Evolutionary conservation across 1,284 basidiomycete species (phyloP).

Genomic region (Chondrostereum purpureum): DNA sequence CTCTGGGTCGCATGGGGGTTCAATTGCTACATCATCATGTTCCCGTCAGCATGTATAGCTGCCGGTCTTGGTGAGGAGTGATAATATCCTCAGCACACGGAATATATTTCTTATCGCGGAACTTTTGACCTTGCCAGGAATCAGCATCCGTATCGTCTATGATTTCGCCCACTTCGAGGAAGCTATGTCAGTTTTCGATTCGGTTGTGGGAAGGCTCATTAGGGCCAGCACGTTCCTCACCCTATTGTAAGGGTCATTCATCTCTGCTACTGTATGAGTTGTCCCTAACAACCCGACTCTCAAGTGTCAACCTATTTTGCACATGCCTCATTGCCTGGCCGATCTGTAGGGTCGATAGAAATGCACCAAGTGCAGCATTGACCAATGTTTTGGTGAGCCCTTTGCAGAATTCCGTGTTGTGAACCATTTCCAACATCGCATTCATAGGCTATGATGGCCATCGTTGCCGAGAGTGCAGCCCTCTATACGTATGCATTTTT

Average conservation of each 20-base stretch:
- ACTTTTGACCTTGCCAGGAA: constrained; percentile 1
- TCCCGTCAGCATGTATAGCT: constrained; percentile 5
- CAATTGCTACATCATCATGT: constrained; percentile 8
- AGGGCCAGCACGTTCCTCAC: constrained; percentile 10
- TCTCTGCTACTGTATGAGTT: too few species aligned
- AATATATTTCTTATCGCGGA: neutral
- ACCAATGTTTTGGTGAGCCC: neutral
- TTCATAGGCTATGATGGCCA: neutral
- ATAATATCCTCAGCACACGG: too few species aligned
- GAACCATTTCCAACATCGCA: neutral
- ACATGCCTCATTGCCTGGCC: neutral
- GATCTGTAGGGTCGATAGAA: neutral
- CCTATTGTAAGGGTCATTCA: neutral
- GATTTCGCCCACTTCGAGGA: constrained; percentile 5
- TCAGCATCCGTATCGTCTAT: constrained; percentile 8
- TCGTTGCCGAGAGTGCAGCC: neutral
- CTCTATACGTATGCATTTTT: neutral
- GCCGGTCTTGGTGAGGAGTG: too few species aligned
- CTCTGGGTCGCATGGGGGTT: constrained; percentile 11
- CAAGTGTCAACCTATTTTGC: neutral
- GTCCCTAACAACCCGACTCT: neutral
- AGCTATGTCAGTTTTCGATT: constrained; percentile 5
- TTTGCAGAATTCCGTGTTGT: neutral
- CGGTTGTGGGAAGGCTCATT: constrained; percentile 1
- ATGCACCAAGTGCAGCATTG: neutral